phyloP scores from a whole-genome alignment of 805 yeast genomes.

The Saturnispora ahearnii region DNA sequence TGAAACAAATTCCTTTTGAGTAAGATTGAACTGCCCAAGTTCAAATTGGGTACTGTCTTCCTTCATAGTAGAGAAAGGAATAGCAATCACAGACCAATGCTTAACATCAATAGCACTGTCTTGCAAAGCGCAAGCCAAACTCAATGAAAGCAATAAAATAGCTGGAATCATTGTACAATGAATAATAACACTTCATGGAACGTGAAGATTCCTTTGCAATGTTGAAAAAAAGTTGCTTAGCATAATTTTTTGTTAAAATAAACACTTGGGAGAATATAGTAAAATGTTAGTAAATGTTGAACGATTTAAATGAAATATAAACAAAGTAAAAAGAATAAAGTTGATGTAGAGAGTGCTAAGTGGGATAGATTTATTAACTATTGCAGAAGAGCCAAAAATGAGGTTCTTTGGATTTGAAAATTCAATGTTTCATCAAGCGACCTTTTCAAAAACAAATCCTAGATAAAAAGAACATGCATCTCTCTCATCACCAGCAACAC shows the following conservation, averaged over 20 bases:
- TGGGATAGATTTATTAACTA: not conserved
- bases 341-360: too few relatives aligned
- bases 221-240: not conserved
- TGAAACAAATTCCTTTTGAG: not conserved
- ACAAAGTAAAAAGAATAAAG: too few relatives aligned
- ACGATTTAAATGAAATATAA: too few relatives aligned
- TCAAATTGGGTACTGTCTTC: not conserved
- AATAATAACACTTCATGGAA: not conserved
- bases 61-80: not conserved
- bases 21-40: not conserved
- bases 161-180: not conserved
- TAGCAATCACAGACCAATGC: not conserved
- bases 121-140: not conserved
- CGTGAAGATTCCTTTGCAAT: not conserved
- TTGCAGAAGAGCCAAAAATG: not conserved
- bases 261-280: too few relatives aligned
- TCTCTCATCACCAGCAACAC: slow-evolving; percentile 81
- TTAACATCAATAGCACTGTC: too few relatives aligned
- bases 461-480: slow-evolving; percentile 82
- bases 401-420: not conserved
- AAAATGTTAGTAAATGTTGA: too few relatives aligned
- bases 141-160: not conserved
- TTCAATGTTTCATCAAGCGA: not conserved
- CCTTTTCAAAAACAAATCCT: slow-evolving; percentile 64
- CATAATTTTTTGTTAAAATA: not conserved